A percentile compares a stretch with the other conserved stretches of the same genome.
Conservation (phyloP, 2,329 filamentous ascomycete species). For the Colletotrichum tropicicola region DNA sequence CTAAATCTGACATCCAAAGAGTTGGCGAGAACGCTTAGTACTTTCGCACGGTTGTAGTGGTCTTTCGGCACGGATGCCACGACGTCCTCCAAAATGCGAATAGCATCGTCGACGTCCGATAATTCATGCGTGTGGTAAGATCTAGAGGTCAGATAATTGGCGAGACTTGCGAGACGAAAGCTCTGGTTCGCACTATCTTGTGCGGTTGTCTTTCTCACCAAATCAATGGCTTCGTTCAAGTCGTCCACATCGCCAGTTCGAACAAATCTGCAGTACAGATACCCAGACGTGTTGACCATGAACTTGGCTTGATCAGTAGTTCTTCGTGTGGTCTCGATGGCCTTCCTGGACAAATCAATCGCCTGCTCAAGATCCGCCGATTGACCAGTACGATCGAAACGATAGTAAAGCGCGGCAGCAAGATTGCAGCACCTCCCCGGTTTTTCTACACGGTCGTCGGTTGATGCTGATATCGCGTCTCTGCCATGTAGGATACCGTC, state of each 20-base stretch:
- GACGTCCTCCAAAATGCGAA: no score
- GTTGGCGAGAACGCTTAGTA: no score
- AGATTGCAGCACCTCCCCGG: no score
- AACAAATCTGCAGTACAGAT: no score
- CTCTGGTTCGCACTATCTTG: rapidly evolving
- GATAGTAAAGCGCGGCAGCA: no score
- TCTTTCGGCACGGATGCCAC: no score
- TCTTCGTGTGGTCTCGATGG: background rate
- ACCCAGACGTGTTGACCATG: background rate
- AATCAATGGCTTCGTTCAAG: background rate
- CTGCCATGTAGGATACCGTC: background rate
- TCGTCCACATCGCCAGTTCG: background rate
- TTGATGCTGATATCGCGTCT: no score
- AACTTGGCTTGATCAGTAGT: background rate
- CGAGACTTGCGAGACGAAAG: background rate
- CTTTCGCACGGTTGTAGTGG: no score
- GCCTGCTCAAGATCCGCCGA: background rate
- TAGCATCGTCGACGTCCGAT: no score
- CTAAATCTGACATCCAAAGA: no score
- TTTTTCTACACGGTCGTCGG: no score
- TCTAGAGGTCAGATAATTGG: background rate
- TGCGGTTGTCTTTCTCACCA: background rate
- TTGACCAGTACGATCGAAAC: background rate
- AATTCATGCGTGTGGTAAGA: no score
- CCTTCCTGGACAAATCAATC: background rate